Percentiles rank a stretch among this genome's conserved stretches.
phyloP scores from a whole-genome alignment of 1,284 basidiomycete genomes.

The Limonomyces culmigenus region DNA sequence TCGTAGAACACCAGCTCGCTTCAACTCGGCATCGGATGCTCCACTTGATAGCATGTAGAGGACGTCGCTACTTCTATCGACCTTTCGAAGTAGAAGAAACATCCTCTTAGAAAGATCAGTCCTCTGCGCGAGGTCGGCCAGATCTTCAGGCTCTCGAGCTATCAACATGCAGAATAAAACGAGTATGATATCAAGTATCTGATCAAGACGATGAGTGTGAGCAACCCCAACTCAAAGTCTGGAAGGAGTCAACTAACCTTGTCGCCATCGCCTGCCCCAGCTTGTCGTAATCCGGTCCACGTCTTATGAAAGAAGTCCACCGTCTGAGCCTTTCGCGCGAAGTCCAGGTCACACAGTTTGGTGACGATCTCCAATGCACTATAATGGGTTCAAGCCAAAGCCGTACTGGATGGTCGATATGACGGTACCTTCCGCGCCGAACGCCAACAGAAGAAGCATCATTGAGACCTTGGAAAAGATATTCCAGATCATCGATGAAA shows the following conservation, averaged over 20 bases:
- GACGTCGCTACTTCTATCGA: too few species aligned
- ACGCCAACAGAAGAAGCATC: constrained; percentile 20
- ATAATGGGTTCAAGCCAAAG: constrained; percentile 17
- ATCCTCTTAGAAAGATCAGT: too few species aligned
- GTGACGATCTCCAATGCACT: constrained; percentile 55
- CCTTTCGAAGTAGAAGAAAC: too few species aligned
- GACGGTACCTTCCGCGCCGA: not conserved
- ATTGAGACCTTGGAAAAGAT: constrained; percentile 56
- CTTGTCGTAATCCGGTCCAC: constrained; percentile 43
- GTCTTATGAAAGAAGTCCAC: constrained; percentile 50
- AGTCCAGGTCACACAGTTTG: constrained; percentile 57
- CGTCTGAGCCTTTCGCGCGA: constrained; percentile 54
- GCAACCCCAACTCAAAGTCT: constrained; percentile 41
- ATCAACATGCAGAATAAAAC: not conserved
- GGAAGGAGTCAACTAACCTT: constrained; percentile 31
- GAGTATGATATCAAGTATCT: not conserved
- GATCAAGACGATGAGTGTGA: constrained; percentile 14
- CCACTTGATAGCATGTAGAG: not conserved
- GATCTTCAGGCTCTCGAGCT: not conserved
- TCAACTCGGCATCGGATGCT: constrained; percentile 20
- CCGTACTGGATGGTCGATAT: constrained; percentile 1
- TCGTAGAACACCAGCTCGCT: constrained; percentile 24
- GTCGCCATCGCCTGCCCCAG: constrained; percentile 42
- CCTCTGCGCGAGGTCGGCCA: not conserved
- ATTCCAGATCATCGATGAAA: constrained; percentile 67